A percentile compares a stretch with the other conserved stretches of the same genome.
phyloP scores from a whole-genome alignment of 208 protist species.

The Acanthamoeba polyphaga region DNA sequence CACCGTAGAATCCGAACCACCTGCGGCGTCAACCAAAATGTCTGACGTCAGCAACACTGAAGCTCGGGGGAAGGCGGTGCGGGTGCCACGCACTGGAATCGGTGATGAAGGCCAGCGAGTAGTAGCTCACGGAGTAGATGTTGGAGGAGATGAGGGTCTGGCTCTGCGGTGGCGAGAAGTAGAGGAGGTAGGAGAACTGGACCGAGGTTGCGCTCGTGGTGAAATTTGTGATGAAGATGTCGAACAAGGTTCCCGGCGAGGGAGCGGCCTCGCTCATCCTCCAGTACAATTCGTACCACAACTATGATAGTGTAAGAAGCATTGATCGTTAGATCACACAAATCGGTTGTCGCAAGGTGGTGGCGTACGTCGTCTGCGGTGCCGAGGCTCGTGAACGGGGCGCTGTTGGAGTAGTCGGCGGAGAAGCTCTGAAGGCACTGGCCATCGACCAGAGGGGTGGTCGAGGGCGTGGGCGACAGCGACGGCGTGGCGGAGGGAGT shows the following conservation, averaged over 20 bases:
- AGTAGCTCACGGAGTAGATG: conserved; percentile 15
- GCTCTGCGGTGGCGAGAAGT: background rate
- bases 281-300: too few species aligned
- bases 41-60: background rate
- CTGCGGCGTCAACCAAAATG: background rate
- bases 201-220: background rate
- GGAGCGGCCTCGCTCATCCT: background rate
- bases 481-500: background rate
- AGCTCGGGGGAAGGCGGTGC: background rate
- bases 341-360: background rate
- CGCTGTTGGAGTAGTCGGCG: background rate
- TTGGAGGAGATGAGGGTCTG: background rate
- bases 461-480: background rate
- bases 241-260: background rate
- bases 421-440: conserved; percentile 2
- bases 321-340: background rate
- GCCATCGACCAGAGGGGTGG: background rate
- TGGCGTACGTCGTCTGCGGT: background rate
- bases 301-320: too few species aligned
- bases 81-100: background rate
- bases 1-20: background rate
- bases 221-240: background rate
- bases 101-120: background rate
- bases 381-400: background rate
- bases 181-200: conserved; percentile 2